A percentile compares a stretch with the other conserved stretches of the same genome.
Evolutionary conservation across 129 eudicot genomes (phyloP).

Genomic region (Scalesia atractyloides): DNA sequence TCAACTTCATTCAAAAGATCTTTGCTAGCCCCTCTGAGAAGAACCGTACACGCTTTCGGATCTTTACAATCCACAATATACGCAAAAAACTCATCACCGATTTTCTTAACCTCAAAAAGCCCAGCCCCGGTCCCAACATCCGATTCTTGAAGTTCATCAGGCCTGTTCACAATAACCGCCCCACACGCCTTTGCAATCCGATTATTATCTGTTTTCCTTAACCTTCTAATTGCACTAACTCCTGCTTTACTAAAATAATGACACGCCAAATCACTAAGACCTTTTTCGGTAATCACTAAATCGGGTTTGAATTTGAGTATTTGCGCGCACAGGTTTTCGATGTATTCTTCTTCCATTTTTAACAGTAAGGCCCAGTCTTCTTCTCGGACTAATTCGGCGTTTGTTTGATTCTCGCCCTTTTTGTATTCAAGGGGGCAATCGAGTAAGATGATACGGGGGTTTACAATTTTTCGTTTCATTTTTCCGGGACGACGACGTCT

Average conservation of each 20-base stretch:
- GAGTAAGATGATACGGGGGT: constrained; percentile 72
- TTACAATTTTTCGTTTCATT: constrained; percentile 76
- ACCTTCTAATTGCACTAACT: constrained; percentile 86
- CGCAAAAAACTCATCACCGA: constrained; percentile 86
- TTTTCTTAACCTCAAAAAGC: constrained; percentile 76
- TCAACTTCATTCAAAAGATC: constrained; percentile 93
- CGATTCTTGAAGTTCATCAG: constrained; percentile 87
- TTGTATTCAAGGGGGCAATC: constrained; percentile 89
- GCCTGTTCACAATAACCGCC: constrained; percentile 82
- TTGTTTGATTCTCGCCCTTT: constrained; percentile 94
- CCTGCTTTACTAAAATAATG: constrained; percentile 92
- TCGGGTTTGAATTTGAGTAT: constrained; percentile 87
- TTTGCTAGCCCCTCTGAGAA: constrained; percentile 84
- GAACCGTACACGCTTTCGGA: constrained; percentile 84
- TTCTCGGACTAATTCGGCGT: constrained; percentile 81
- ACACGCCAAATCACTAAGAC: constrained; percentile 86
- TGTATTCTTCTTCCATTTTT: constrained; percentile 91
- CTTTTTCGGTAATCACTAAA: constrained; percentile 82
- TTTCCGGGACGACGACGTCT: constrained; percentile 85
- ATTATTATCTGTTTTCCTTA: constrained; percentile 88
- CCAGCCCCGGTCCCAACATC: constrained; percentile 94
- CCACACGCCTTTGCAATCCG: constrained; percentile 90
- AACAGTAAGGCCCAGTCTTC: constrained; percentile 89
- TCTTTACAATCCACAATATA: constrained; percentile 77
- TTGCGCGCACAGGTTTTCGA: constrained; percentile 71